phyloP scores from a whole-genome alignment of 768 basidiomycete species.

The Lactarius hatsudake region DNA sequence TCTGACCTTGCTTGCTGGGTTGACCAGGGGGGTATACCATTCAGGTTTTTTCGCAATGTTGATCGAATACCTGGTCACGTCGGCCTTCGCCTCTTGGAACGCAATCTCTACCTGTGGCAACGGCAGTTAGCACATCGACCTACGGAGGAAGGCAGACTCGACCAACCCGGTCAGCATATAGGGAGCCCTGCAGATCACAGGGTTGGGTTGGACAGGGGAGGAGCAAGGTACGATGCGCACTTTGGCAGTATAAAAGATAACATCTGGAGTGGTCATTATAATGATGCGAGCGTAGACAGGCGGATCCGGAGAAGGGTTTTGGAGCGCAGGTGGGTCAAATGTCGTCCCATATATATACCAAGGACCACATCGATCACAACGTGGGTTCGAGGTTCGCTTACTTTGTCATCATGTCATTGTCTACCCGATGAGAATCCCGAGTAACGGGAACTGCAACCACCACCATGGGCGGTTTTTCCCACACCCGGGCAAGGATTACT shows the following conservation, averaged over 20 bases:
- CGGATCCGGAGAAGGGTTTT: too few relatives aligned
- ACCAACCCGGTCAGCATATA: slow-evolving; percentile 52
- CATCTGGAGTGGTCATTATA: slow-evolving; percentile 22
- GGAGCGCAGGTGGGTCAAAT: too few relatives aligned
- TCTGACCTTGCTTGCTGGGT: slow-evolving; percentile 58
- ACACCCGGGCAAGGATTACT: too few relatives aligned
- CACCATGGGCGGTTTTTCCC: too few relatives aligned
- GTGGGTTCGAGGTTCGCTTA: too few relatives aligned
- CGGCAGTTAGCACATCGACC: background rate
- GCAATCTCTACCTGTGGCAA: slow-evolving; percentile 50
- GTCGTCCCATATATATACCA: too few relatives aligned
- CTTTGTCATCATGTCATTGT: too few relatives aligned
- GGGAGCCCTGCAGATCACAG: slow-evolving; percentile 44
- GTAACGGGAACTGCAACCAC: too few relatives aligned
- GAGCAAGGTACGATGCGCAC: background rate
- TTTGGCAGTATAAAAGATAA: slow-evolving; percentile 42
- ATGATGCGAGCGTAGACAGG: background rate
- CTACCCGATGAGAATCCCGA: too few relatives aligned
- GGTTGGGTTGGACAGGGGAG: background rate
- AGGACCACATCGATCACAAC: too few relatives aligned
- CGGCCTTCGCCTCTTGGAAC: slow-evolving; percentile 50
- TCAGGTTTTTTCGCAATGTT: slow-evolving; percentile 61
- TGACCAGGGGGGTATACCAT: slow-evolving; percentile 62
- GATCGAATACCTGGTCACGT: slow-evolving; percentile 50
- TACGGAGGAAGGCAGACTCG: too few relatives aligned